phyloP scores from a whole-genome alignment of 2,329 filamentous ascomycete genomes.

The Aspergillus proliferans region DNA sequence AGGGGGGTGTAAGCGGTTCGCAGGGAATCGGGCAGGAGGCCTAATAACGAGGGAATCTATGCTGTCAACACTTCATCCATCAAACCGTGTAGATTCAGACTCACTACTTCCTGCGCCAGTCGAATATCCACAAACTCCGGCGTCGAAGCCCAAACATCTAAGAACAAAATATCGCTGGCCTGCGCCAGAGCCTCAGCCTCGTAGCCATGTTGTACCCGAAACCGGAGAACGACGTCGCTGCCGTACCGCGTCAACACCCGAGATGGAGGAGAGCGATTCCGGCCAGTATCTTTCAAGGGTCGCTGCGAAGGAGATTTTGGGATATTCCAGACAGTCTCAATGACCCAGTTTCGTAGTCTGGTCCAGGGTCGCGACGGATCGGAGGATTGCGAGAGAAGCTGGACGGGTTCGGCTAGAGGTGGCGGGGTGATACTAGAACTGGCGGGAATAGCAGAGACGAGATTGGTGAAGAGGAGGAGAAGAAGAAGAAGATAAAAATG shows the following conservation, averaged over 20 bases:
- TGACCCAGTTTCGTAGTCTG: conserved; percentile 36
- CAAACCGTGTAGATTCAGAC: conserved; percentile 15
- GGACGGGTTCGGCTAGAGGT: conserved; percentile 8
- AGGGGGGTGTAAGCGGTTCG: conserved; percentile 65
- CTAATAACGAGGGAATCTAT: conserved; percentile 65
- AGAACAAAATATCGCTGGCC: conserved; percentile 66
- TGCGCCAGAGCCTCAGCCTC: conserved; percentile 67
- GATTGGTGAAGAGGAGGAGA: conserved; percentile 12
- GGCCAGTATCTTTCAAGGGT: conserved; percentile 11
- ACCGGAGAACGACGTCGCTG: conserved; percentile 80
- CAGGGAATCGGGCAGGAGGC: conserved; percentile 68
- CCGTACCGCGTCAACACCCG: conserved; percentile 54
- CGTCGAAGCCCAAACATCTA: conserved; percentile 87
- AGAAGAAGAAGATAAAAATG: conserved; percentile 10
- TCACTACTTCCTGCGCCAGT: conserved; percentile 66
- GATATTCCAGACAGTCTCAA: conserved; percentile 39
- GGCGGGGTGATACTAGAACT: conserved; percentile 30
- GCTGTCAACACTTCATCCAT: not conserved
- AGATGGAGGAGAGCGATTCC: conserved; percentile 24
- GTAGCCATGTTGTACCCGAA: conserved; percentile 64
- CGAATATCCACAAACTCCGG: conserved; percentile 78
- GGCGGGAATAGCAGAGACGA: conserved; percentile 28
- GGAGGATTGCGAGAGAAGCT: conserved; percentile 20
- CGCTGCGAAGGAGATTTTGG: conserved; percentile 18
- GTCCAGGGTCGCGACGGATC: conserved; percentile 31